Base-by-base conservation (phyloP, 768 basidiomycete species). In the Trametes coccinea region DNA sequence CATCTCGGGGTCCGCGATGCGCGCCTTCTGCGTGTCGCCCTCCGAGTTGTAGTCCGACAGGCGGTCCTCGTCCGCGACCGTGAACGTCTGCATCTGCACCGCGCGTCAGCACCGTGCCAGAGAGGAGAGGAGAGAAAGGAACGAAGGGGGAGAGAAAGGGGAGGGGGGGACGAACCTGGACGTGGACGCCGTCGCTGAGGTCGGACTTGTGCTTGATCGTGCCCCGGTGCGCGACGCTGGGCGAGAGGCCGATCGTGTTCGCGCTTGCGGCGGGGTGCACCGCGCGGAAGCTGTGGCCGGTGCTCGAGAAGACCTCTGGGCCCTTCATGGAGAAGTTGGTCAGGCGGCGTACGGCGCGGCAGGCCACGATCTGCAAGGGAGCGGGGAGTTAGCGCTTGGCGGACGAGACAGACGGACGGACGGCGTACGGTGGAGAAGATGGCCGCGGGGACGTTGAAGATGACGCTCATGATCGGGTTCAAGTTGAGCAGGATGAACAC, bases 381-480 rank as follows among this genome's bases (percentile, higher is more conserved):
- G 14, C 16, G 33, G 2, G 2, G 31, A 9, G n/a, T 41, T 30
- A 22, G 40, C 5, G 45, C 22, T 29, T 8, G 6, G 39, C 13
- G 33, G n/a, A 29, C 34, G 30, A 14, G n/a, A 16, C 40, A 22
- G 5, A 50, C 8, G 30, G 17, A 40, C 14, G 4, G 56, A 43
- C 4, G 13, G 22, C 80, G 66, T 65, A 89, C 88, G 39, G 87
- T 88, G 53, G 86, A 85, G 8, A 84, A 80, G 64, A 89, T 84
- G 31, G 87, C 87, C 39, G 88, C 87, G 5, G 88, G 88, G 45
- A 89, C 86, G 66, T 89, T 89, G 55, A 82, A 84, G 59, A 89
- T 86, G 71, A 90, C 84, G 41, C 85, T 86, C 88, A 89, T 88
- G 65, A 88, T 81, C 17, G 82, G 76, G 70, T 89, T 90, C 44